Conservation (phyloP, 192 early-diverging fungal species). For the Podila epicladia region DNA sequence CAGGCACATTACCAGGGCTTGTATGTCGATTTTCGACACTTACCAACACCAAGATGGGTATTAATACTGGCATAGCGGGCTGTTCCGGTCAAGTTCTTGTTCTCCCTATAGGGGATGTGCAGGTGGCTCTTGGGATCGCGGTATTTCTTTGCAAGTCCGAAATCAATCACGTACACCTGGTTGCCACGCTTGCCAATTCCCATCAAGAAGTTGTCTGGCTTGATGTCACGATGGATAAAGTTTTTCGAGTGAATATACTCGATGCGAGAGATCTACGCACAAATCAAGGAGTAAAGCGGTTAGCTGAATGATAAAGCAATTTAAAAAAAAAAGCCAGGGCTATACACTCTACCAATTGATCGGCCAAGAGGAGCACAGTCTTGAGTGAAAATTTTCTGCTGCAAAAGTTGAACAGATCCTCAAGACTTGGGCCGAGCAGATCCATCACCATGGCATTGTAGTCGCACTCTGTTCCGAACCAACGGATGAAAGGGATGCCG, state of each 20-base stretch:
- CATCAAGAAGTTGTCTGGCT: constrained; percentile 94
- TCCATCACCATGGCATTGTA: constrained; percentile 91
- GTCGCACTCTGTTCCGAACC: constrained; percentile 85
- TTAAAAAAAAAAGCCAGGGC: neutral
- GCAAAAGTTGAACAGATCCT: constrained; percentile 92
- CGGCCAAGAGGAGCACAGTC: constrained; percentile 86
- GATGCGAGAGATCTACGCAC: constrained; percentile 70
- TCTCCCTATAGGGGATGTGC: constrained; percentile 93
- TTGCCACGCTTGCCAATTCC: constrained; percentile 86
- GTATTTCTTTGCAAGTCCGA: constrained; percentile 92
- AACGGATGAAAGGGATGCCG: constrained; percentile 89
- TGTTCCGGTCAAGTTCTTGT: constrained; percentile 94
- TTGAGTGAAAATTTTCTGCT: constrained; percentile 89
- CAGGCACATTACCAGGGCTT: neutral
- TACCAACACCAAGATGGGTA: constrained; percentile 83
- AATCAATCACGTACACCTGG: constrained; percentile 90
- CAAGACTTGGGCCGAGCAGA: constrained; percentile 90
- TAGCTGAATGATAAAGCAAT: neutral
- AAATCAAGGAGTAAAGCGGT: neutral
- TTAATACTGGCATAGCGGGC: constrained; percentile 93
- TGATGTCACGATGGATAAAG: constrained; percentile 93
- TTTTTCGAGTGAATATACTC: constrained; percentile 88
- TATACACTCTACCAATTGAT: constrained; percentile 75
- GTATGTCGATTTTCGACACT: constrained; percentile 6
- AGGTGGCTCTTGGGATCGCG: constrained; percentile 83